Base-by-base conservation (phyloP, 345 rosid genomes). In the Pistacia integerrima region DNA sequence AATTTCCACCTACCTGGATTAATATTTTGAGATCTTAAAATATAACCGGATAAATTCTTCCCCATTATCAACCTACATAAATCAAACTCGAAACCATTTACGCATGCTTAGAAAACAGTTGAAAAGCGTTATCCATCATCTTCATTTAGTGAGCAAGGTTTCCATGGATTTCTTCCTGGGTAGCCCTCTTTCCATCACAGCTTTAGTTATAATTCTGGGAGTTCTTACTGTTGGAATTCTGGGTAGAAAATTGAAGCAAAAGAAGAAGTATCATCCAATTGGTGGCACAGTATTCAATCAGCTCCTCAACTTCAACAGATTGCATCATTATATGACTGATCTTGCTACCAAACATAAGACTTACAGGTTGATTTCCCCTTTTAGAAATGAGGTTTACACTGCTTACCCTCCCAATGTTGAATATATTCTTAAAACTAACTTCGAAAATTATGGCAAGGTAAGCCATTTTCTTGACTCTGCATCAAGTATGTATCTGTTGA, bases 251-350 rank as follows among this genome's bases (percentile, higher is more conserved):
- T 33, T 35, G 28, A 55, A 17, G 9, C 58, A 38, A 44, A 80
- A 77, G 80, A 75, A 41, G 63, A 81, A 79, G 80, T 87, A 83
- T 74, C 90, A 85, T 73, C 91, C 94, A 0, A 68, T 90, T 12
- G 92, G 78, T 1, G 92, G 91, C 58, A 90, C 94, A 3, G 59
- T 82, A 5, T 49, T 86, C 48, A 78, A 87, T 81, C 93, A 88
- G 77, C 86, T 88, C 44, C 80, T 87, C 78, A 85, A 80, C 82
- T 89, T 83, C 90, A 72, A 79, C 44, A 85, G 87, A 41, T 51
- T 85, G 69, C 86, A 87, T 54, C 80, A 88, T 85, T 86, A 86
- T 77, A 87, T 87, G 89, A 84, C 91, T 54, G 70, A 80, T 64
- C 90, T 81, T 58, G 90, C 91, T 1, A 67, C 64, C 33, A 80